These are phyloP conservation scores for Linum tenue DNA, from an alignment of 345 rosid species.

Conservation along the genomic window DNA sequence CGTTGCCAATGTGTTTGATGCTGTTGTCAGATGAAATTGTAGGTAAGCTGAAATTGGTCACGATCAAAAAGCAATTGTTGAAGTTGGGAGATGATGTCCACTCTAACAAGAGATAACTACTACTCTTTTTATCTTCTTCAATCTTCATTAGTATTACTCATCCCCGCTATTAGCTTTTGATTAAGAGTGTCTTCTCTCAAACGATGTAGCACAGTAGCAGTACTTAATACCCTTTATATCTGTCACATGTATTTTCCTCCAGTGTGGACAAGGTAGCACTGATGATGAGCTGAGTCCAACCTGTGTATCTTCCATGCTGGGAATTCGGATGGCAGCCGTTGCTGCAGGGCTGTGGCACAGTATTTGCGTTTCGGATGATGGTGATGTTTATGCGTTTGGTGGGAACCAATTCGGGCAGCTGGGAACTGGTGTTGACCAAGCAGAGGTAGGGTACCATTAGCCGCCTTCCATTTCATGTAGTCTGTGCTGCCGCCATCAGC, in stretches of 20 bases:
- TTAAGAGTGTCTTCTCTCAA: neutral
- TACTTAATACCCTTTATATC: too few relatives aligned
- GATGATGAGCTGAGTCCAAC: constrained; percentile 64
- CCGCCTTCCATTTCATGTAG: neutral
- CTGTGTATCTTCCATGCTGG: constrained; percentile 41
- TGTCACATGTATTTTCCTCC: constrained; percentile 7
- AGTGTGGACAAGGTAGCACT: constrained; percentile 85
- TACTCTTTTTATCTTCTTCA: too few relatives aligned
- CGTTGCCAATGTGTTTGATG: too few relatives aligned
- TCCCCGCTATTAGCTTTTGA: neutral
- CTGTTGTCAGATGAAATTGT: too few relatives aligned
- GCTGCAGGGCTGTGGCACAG: constrained; percentile 91
- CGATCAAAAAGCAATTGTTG: too few relatives aligned
- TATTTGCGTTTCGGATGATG: constrained; percentile 51
- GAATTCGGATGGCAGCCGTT: constrained; percentile 36
- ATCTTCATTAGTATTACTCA: neutral
- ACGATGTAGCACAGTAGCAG: too few relatives aligned
- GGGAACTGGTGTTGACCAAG: constrained; percentile 71
- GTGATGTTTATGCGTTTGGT: constrained; percentile 58
- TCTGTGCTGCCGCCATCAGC: neutral
- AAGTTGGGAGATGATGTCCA: too few relatives aligned
- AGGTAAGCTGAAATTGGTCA: too few relatives aligned
- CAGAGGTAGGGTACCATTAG: constrained; percentile 37
- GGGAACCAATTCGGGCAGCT: constrained; percentile 91
- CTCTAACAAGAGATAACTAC: too few relatives aligned